Base-by-base conservation (phyloP, 78 protist species). In the Dictyostelium purpureum region DNA sequence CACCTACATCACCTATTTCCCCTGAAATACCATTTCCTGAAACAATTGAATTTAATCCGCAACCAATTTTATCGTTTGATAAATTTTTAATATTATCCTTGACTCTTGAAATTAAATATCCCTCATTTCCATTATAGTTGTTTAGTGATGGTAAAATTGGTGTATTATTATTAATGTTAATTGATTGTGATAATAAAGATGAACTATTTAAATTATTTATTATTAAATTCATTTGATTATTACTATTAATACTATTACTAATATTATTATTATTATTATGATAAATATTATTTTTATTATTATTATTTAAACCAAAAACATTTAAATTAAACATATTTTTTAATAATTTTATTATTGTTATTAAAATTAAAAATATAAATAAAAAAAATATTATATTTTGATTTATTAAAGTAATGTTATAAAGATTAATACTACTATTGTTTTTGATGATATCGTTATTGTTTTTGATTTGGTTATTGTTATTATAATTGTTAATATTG, bases 1-100 rank as follows among this genome's bases (percentile, higher is more conserved):
- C 92, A 16, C 83, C 92, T 31, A 85, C 82, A 38, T 42, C 52
- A 2, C 92, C 92, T 3, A 85, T 57, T 35, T 57, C 40, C 26
- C 92, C 92, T 16, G n/a, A 45, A 37, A 70, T 54, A 10, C 74
- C 67, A 71, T 67, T 59, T 0, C 90, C 90, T 14, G 33, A 31
- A 2, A 71, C 79, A 56, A 82, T 70, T 12, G 90, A 82, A 56
- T 52, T 70, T 42, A 69, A 59, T 51, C 90, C 90, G 40, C 59
- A 45, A 5, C 57, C 81, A 35, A 51, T 14, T 43, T n/a, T 43
- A 69, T 35, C 77, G 14, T 37, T 26, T 71, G 43, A 24, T 71
- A 71, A 45, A 43, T 28, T 71, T 71, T 45, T 38, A n/a, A 37
- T 71, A 71, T 43, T 43, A 43, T 71, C 51, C 26, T 43, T 71